Conservation (phyloP, 495 filamentous ascomycete species). For the Ramalina intermedia region DNA sequence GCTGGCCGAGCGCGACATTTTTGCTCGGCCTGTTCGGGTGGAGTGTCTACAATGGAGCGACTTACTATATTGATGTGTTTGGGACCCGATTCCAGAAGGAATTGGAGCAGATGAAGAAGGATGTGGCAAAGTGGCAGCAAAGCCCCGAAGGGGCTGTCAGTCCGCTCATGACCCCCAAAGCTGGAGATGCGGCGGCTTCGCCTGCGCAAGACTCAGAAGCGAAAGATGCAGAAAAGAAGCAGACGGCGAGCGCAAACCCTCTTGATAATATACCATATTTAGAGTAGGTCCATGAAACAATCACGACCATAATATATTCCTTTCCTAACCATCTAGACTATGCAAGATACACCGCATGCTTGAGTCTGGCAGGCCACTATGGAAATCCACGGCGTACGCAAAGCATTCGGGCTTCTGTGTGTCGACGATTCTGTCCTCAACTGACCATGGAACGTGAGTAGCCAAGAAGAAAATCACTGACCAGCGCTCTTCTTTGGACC, state of each 20-base stretch:
- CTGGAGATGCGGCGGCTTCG: slow-evolving; percentile 5
- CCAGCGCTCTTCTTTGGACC: neutral
- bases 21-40: slow-evolving; percentile 68
- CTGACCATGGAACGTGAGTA: no score
- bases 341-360: no score
- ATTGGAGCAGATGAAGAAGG: slow-evolving; percentile 73
- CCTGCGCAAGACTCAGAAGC: slow-evolving; percentile 6
- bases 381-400: no score
- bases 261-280: slow-evolving; percentile 43
- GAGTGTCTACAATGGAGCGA: slow-evolving; percentile 90
- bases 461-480: neutral
- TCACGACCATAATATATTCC: no score
- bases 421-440: no score
- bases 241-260: slow-evolving; percentile 2
- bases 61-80: slow-evolving; percentile 95
- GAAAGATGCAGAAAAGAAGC: neutral
- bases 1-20: slow-evolving; percentile 64
- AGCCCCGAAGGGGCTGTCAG: slow-evolving; percentile 31
- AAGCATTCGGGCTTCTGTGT: no score
- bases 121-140: slow-evolving; percentile 80
- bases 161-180: slow-evolving; percentile 25
- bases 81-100: slow-evolving; percentile 95
- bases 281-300: slow-evolving; percentile 24
- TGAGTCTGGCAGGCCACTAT: no score
- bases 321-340: no score